Evolutionary conservation across 2,329 filamentous ascomycete species (phyloP), one percentile per base, ranked within the genome.

Genomic region (Geosmithia morbida): DNA sequence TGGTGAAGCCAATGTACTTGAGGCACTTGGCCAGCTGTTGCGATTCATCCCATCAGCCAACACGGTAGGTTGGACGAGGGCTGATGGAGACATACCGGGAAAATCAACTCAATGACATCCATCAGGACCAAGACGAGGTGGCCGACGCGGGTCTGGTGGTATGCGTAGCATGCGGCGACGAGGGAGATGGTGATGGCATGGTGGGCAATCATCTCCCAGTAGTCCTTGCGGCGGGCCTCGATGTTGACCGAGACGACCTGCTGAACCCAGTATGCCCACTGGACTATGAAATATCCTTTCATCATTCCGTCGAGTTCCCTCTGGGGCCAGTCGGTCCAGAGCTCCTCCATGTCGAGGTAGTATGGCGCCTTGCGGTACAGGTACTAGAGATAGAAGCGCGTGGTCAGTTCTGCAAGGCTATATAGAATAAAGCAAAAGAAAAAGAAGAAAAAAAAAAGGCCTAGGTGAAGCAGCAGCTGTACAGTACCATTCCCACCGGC

Each of bases 161-260:
- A 95, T 53, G 81, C 77, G 62, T 97, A 97, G 53, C 85, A 90
- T 30, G 81, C 75, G 48, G 81, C 80, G 52, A 98, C 81, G 43
- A 98, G 78, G 5, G 72, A 70, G 57, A 82, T 86, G 18, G 92
- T 98, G 61, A 97, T 81, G 60, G 96, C 77, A 67, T 98, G 92
- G 64, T 97, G 92, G n/a, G 80, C 83, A 55, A 97, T 80, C 92
- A 97, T 97, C 65, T 97, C 89, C 69, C 80, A 85, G 65, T 96
- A 84, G 57, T 98, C 92, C 68, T 97, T 97, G 58, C 92, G 79
- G 54, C 85, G 80, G 66, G 94, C 86, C 66, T 98, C 92, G 50
- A 97, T 88, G 65, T 96, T 84, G 61, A 97, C 86, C 49, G 96
- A 87, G 30, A 96, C 71, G 53, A 97, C 85, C 66, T 95, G 89